Conservation (phyloP, 306 rosid species). For the Sphenostylis stenocarpa region DNA sequence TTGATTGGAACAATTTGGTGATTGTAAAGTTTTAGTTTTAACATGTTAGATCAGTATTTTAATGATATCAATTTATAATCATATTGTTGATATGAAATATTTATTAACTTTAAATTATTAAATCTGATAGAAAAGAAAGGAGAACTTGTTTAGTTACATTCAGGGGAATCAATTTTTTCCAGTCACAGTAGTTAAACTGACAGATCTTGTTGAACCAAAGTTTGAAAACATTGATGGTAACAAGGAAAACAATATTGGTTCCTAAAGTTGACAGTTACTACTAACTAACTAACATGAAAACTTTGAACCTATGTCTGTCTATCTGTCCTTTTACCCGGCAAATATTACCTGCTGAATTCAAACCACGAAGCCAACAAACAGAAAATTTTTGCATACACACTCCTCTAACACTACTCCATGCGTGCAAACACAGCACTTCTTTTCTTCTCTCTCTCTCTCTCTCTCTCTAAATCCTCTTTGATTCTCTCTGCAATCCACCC, state of each 20-base stretch:
- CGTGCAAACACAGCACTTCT: conserved; percentile 41
- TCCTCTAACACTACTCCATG: conserved; percentile 16
- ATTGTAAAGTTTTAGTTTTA: too few species aligned
- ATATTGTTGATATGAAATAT: too few species aligned
- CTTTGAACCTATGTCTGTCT: background rate
- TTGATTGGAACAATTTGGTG: too few species aligned
- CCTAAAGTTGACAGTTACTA: conserved; percentile 14
- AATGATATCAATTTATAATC: too few species aligned
- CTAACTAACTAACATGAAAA: background rate
- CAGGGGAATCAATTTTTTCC: too few species aligned
- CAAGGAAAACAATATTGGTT: background rate
- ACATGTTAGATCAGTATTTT: too few species aligned
- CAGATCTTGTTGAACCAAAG: background rate
- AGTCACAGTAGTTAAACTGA: too few species aligned
- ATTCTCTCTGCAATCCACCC: conserved; percentile 53
- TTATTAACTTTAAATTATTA: too few species aligned
- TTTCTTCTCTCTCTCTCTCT: background rate
- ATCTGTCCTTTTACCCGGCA: conserved; percentile 12
- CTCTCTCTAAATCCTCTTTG: conserved; percentile 46
- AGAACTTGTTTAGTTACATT: too few species aligned
- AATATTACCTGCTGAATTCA: background rate
- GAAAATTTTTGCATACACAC: background rate
- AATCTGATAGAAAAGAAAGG: too few species aligned
- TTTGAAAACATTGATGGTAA: background rate
- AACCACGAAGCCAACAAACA: conserved; percentile 1